Evolutionary conservation across 345 rosid species (phyloP), one percentile per base, ranked within the genome.

Genomic region (Gossypium australe): DNA sequence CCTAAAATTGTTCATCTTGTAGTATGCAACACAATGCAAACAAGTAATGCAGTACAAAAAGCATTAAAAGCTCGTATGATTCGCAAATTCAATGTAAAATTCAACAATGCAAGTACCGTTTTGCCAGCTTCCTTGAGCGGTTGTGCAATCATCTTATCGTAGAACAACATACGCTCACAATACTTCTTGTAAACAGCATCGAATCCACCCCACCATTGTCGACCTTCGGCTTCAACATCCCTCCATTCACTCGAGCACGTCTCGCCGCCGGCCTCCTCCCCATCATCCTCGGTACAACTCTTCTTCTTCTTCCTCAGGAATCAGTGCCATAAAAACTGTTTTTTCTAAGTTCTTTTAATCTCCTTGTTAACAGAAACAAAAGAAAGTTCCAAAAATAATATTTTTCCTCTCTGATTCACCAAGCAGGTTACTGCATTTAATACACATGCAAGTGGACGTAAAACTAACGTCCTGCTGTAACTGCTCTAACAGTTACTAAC

Each of bases 171-270:
- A 61, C 91, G 79, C 73, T 93, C 97, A 11, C 94, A 88, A 78
- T 95, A 95, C 84, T 89, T 92, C 49, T 85, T 94, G 82, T 93
- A 91, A 14, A 93, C 85, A 79, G 87, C 90, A 86, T 93, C 94
- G 79, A 95, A 91, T 11, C 97, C 98, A 57, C 90, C 92, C 98
- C 98, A 95, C 99, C 95, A 93, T 76, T 86, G 92, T 73, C 93
- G 86, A 58, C 89, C 97, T 78, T 93, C 92, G 20, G 91, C 97
- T 74, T 90, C 99, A 8, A 90, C 90, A 78, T 93, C 98, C 81
- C 93, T 89, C 94, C 98, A 95, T 75, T 89, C 89, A 67, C 66
- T 78, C n/a, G 89, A 83, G 77, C 85, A 84, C 14, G 88, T 89
- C 84, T 84, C 99, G 43, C 80, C 90, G 47, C 80, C 90, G 65